phyloP scores from a whole-genome alignment of 176 grass and related monocot genomes.

The Cenchrus americanus region DNA sequence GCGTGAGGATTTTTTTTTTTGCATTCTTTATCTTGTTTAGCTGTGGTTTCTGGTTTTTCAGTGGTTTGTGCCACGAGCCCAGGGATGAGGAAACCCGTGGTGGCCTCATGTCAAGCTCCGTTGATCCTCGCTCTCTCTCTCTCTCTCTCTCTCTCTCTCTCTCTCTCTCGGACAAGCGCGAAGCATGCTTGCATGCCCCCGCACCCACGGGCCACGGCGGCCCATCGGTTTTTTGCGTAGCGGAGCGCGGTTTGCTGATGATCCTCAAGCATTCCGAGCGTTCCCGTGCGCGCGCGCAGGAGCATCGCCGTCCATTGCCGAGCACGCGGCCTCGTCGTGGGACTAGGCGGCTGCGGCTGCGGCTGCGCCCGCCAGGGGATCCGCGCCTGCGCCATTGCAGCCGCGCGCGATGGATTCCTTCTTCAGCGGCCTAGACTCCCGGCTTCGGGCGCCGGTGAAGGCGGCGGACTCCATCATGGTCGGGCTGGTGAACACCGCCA shows the following conservation, averaged over 20 bases:
- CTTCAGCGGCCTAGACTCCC: constrained; percentile 52
- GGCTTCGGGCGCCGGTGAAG: constrained; percentile 51
- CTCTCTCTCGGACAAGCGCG: too few relatives aligned
- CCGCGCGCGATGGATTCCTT: constrained; percentile 54
- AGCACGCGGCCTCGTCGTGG: neutral
- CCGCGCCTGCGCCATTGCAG: neutral
- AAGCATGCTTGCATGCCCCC: too few relatives aligned
- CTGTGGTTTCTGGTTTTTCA: too few relatives aligned
- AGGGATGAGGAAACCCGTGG: too few relatives aligned
- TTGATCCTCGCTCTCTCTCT: too few relatives aligned
- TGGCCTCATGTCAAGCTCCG: too few relatives aligned
- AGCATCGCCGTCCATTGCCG: neutral
- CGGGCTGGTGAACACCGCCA: constrained; percentile 70
- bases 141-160: too few relatives aligned
- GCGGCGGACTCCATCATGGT: constrained; percentile 71
- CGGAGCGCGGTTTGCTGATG: neutral
- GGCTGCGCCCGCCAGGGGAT: neutral
- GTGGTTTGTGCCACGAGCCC: too few relatives aligned
- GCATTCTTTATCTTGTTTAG: too few relatives aligned
- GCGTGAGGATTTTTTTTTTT: too few relatives aligned
- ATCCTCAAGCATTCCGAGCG: neutral
- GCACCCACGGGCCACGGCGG: neutral
- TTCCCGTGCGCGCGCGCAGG: neutral
- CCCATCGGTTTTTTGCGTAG: neutral
- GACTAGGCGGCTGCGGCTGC: neutral